These are phyloP conservation scores for Viola odorata DNA, from an alignment of 345 rosid genomes.

Conservation along the genomic window DNA sequence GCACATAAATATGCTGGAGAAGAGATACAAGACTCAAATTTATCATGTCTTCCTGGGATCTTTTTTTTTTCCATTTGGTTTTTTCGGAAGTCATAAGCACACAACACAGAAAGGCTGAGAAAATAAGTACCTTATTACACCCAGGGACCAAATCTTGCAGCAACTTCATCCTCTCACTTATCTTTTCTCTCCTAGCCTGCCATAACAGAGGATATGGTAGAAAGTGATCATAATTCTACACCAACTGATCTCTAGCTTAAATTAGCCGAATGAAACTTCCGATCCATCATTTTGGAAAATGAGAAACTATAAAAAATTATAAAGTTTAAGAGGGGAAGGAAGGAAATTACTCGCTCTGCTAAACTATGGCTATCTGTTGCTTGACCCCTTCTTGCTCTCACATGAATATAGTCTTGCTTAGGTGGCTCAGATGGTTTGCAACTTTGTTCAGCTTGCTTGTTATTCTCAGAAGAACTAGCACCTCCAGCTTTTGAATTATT, in stretches of 20 bases:
- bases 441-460: constrained; percentile 10
- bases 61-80: neutral
- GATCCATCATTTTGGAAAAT: neutral
- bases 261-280: neutral
- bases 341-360: constrained; percentile 29
- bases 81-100: too few relatives aligned
- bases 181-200: constrained; percentile 90
- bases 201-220: neutral
- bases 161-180: constrained; percentile 85
- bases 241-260: neutral
- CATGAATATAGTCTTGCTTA: constrained; percentile 28
- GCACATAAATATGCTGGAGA: neutral
- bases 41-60: neutral
- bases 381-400: constrained; percentile 31
- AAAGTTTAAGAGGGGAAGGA: constrained; percentile 15
- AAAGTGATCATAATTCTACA: neutral
- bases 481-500: constrained; percentile 10
- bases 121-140: constrained; percentile 60
- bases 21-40: neutral
- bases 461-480: constrained; percentile 16
- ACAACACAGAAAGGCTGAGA: neutral
- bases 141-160: constrained; percentile 96
- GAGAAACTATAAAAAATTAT: neutral
- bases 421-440: constrained; percentile 18
- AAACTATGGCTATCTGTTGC: constrained; percentile 35